A percentile compares a stretch with the other conserved stretches of the same genome.
These are phyloP conservation scores for Phytophthora podocarpi DNA, from an alignment of 352 stramenopile genomes.

Conservation along the genomic window DNA sequence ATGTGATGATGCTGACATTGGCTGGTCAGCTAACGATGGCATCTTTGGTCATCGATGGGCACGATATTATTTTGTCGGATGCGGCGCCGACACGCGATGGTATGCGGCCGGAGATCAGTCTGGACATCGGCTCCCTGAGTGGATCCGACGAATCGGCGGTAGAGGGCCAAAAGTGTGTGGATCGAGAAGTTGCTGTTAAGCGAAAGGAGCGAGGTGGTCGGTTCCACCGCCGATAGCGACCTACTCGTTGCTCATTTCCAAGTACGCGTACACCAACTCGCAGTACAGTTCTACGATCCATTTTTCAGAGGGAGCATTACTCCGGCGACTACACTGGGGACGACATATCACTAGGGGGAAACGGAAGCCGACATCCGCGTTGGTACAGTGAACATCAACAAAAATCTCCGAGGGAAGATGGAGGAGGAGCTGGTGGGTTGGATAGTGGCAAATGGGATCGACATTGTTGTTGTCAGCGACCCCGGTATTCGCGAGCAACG, in stretches of 20 bases:
- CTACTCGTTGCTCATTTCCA: not conserved
- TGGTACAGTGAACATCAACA: constrained; percentile 8
- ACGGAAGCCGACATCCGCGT: not conserved
- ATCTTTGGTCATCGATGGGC: too few relatives aligned
- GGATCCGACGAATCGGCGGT: not conserved
- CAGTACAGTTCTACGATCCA: not conserved
- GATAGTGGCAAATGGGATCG: not conserved
- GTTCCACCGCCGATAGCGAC: not conserved
- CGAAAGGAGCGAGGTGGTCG: not conserved
- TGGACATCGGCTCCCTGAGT: not conserved
- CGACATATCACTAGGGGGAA: not conserved
- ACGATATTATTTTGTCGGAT: too few relatives aligned
- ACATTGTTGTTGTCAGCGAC: constrained; percentile 1
- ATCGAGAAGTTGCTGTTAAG: not conserved
- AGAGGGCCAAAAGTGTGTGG: not conserved
- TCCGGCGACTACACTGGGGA: constrained; percentile 7
- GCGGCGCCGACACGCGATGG: not conserved
- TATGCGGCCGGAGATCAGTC: not conserved
- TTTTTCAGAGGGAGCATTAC: constrained; percentile 6
- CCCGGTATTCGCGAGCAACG: not conserved
- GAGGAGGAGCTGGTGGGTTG: not conserved
- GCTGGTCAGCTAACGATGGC: too few relatives aligned
- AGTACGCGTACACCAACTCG: not conserved
- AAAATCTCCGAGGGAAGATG: not conserved
- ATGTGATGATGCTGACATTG: too few relatives aligned